Evolutionary conservation across 495 filamentous ascomycete genomes (phyloP).

Genomic region (Polyplosphaeria fusca): DNA sequence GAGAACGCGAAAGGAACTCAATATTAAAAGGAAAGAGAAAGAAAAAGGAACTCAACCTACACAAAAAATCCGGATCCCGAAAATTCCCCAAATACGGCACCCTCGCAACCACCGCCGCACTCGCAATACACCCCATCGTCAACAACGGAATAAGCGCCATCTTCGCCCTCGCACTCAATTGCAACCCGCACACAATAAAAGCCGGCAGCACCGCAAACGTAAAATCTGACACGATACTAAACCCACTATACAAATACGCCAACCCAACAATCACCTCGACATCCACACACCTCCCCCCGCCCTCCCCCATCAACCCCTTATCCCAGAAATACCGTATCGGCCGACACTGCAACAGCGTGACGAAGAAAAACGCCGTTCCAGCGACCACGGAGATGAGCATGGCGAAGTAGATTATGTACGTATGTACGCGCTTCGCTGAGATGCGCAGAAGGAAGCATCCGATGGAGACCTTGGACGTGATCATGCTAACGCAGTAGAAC

Average conservation of each 20-base stretch:
- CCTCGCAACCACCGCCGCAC: conserved; percentile 19
- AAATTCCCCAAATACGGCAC: conserved; percentile 12
- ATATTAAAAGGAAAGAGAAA: not conserved
- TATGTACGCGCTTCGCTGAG: conserved; percentile 9
- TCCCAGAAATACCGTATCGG: conserved; percentile 28
- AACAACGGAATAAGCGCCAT: conserved; percentile 12
- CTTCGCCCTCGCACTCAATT: conserved; percentile 13
- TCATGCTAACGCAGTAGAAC: conserved; percentile 21
- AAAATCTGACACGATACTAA: conserved; percentile 24
- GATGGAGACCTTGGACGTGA: conserved; percentile 21
- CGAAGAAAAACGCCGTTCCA: conserved; percentile 18
- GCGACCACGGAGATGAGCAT: conserved; percentile 21
- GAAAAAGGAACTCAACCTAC: not conserved
- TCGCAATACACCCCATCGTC: conserved; percentile 26
- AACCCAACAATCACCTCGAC: conserved; percentile 17
- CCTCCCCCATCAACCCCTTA: conserved; percentile 1
- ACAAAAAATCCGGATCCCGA: conserved; percentile 18
- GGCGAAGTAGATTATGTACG: conserved; percentile 9
- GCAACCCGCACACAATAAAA: conserved; percentile 8
- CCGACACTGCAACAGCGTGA: conserved; percentile 26
- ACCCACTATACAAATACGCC: conserved; percentile 17
- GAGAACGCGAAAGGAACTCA: not conserved
- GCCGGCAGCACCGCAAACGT: conserved; percentile 22
- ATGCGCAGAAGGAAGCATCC: conserved; percentile 29
- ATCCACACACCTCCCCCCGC: conserved; percentile 7